Base-by-base conservation (phyloP, 2,329 filamentous ascomycete species). In the Aspergillus pseudoterreus region DNA sequence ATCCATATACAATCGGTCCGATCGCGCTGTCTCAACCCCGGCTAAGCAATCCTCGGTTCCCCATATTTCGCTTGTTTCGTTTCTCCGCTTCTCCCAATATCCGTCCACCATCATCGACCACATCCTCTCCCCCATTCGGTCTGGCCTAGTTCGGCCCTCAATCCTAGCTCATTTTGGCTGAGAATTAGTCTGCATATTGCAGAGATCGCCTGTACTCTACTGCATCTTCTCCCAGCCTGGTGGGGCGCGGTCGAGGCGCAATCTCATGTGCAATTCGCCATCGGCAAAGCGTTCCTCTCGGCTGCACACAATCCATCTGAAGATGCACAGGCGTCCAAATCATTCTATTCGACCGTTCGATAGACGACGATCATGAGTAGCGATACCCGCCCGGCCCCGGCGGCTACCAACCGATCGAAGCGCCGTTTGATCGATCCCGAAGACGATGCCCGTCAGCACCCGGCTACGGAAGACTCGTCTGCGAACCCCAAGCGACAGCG, bases 401-500 rank as follows among this genome's bases (percentile, higher is more conserved):
- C 64, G 49, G 57, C 58, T 35, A 62, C 52, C 59, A 59, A 61
- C 50, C 68, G 59, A 57, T 56, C 63, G 27, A 70, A 69, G 55
- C 59, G 67, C 47, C 63, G 63, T 60, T 57, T 59, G 49, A 60
- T 59, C 8, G 64, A 68, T 33, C 51, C 47, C n/a, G 63, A 67
- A n/a, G 64, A 68, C 30, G 61, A 66, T 57, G 54, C 54, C 47
- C 64, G 57, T 56, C 54, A 58, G 47, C 63, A 60, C 49, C 50
- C 55, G 43, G 50, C 59, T 42, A 51, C 59, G 32, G 62, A 70
- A 27, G 67, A 66, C 42, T 43, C 50, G 12, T 56, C 66, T 22
- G 58, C 65, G 36, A 71, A 71, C 32, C 61, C 69, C 57, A 87
- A 86, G 68, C 78, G 84, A 38, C 83, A 84, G 59, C 76, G 85